Conservation (phyloP, 2,329 filamentous ascomycete genomes). For the Ceratocystis ficicola region DNA sequence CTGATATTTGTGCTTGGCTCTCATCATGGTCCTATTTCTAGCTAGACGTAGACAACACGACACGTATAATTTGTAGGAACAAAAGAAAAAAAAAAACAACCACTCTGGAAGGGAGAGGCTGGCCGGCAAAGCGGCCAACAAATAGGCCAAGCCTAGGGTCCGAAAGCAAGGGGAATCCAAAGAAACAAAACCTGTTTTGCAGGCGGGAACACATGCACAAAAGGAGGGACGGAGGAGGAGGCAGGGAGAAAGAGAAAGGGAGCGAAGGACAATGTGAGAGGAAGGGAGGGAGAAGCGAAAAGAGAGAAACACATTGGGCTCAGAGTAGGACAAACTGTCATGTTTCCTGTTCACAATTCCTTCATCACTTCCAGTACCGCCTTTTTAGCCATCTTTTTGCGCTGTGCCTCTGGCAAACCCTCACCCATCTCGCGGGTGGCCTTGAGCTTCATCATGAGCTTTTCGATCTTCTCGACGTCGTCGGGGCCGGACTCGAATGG, state of each 20-base stretch:
- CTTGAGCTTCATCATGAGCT: slow-evolving; percentile 53
- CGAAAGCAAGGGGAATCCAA: not conserved
- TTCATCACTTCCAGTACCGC: slow-evolving; percentile 55
- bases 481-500: slow-evolving; percentile 32
- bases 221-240: not conserved
- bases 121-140: not conserved
- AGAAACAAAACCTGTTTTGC: not conserved
- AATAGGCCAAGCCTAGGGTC: not conserved
- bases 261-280: too few relatives aligned
- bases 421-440: slow-evolving; percentile 48
- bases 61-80: not conserved
- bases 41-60: too few relatives aligned
- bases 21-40: not conserved
- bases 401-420: slow-evolving; percentile 48
- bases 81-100: not conserved
- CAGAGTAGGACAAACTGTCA: not conserved
- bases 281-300: too few relatives aligned
- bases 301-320: not conserved
- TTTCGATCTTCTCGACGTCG: slow-evolving; percentile 47
- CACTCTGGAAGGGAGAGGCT: not conserved
- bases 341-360: slow-evolving; percentile 33
- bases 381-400: slow-evolving; percentile 47
- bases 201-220: not conserved
- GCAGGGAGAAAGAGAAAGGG: too few relatives aligned
- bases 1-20: not conserved